Conservation (phyloP, 805 yeast genomes). For the Barnettozyma vustinii region DNA sequence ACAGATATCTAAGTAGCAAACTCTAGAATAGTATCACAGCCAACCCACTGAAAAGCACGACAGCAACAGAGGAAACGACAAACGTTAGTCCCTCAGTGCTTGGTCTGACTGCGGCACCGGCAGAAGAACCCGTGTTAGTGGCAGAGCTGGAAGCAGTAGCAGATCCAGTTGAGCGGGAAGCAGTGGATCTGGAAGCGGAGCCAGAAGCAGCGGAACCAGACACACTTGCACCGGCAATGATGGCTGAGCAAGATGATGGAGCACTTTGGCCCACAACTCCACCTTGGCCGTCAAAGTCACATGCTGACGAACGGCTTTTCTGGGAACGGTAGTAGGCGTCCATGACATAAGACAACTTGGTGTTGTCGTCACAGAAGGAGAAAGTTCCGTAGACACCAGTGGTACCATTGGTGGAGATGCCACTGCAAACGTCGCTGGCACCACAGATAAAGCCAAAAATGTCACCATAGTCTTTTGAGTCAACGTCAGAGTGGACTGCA, state of each 20-base stretch:
- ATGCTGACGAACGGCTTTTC: conserved; percentile 44
- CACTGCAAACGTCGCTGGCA: conserved; percentile 47
- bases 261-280: conserved; percentile 37
- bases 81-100: not conserved
- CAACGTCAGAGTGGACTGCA: conserved; percentile 49
- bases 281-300: conserved; percentile 71
- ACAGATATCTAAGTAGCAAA: not conserved
- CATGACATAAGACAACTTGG: conserved; percentile 61
- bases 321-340: conserved; percentile 59
- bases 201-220: conserved; percentile 23
- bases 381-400: conserved; percentile 66
- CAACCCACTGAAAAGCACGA: conserved; percentile 41
- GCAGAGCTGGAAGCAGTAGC: conserved; percentile 8
- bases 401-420: conserved; percentile 54
- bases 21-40: conserved; percentile 29
- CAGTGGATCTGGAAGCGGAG: conserved; percentile 21
- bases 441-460: conserved; percentile 57
- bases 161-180: conserved; percentile 16
- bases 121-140: not conserved
- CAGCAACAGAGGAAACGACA: conserved; percentile 23
- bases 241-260: conserved; percentile 45
- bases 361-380: conserved; percentile 68
- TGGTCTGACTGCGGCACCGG: conserved; percentile 7
- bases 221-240: conserved; percentile 29
- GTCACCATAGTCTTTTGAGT: conserved; percentile 49